Base-by-base conservation (phyloP, 345 rosid species). In the Hibiscus syriacus region DNA sequence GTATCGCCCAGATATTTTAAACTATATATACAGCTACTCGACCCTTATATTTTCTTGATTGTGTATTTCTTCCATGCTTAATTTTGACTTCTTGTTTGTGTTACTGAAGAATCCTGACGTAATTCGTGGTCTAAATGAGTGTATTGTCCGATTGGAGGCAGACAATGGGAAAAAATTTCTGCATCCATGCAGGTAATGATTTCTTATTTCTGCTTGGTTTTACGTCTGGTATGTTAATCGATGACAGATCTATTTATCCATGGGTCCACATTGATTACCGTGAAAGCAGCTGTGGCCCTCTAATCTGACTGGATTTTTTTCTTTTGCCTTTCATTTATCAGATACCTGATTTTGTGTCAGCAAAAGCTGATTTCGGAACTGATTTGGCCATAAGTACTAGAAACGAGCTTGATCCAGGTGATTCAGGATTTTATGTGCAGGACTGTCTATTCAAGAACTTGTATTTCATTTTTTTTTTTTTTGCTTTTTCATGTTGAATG, bases 371-470 rank as follows among this genome's bases (percentile, higher is more conserved):
- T 79, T 88, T 86, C 67, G 93, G 96, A 71, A 87, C 94, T 73
- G 93, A 89, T 72, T 80, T 87, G 85, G 98, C 96, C 10, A 79
- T 86, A 23, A 83, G 85, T 55, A 87, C 92, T 14, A 89, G 97
- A 79, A 76, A 81, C 13, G 96, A 90, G 72, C 91, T 93, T 58
- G 91, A 89, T 72, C 96, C 98, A 84, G 96, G 96, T 89, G 69
- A 76, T 62, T 74, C 46, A 38, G 38, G 27, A 62, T 49, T 10
- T 68, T 22, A 0, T 50, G 25, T 53, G 58, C 25, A 41, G 4
- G 23, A 30, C 34, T 30, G 67, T 54, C 72, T 20, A n/a, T 25
- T 73, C 32, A 30, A 41, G 61, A 41, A 25, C 61, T 55, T 66
- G 41, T 45, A 55, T 70, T 66, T 11, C 12, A 10, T 36, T 43